A percentile compares a stretch with the other conserved stretches of the same genome.
Evolutionary conservation across 2,329 filamentous ascomycete species (phyloP).

Genomic region (Aspergillus sp.): DNA sequence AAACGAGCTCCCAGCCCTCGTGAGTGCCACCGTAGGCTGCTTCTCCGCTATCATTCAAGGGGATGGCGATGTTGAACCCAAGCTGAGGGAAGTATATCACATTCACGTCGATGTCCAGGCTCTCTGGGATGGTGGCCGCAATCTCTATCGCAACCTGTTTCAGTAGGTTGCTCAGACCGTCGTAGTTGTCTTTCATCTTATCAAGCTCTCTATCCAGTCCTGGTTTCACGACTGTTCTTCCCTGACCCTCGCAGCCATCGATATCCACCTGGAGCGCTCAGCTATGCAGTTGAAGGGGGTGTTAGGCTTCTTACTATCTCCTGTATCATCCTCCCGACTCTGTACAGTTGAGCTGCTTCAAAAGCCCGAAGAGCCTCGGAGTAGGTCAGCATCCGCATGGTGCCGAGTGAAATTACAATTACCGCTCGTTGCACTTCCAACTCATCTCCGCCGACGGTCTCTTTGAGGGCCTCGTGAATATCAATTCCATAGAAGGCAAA

Average conservation of each 20-base stretch:
- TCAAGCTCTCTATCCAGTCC: slow-evolving; percentile 76
- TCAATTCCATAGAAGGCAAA: slow-evolving; percentile 72
- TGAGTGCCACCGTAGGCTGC: slow-evolving; percentile 64
- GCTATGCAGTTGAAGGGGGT: neutral
- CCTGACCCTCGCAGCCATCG: slow-evolving; percentile 67
- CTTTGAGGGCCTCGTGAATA: slow-evolving; percentile 63
- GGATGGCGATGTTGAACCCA: slow-evolving; percentile 80
- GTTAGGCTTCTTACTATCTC: slow-evolving; percentile 51
- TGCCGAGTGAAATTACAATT: slow-evolving; percentile 6
- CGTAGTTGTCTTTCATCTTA: slow-evolving; percentile 71
- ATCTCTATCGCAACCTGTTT: slow-evolving; percentile 66
- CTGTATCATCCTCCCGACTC: slow-evolving; percentile 69
- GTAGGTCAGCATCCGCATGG: neutral
- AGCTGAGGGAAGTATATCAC: slow-evolving; percentile 91
- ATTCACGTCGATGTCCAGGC: slow-evolving; percentile 57
- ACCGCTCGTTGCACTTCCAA: slow-evolving; percentile 58
- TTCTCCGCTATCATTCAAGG: slow-evolving; percentile 59
- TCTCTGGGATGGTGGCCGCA: slow-evolving; percentile 60
- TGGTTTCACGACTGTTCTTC: slow-evolving; percentile 68
- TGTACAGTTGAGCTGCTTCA: slow-evolving; percentile 58
- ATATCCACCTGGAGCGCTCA: slow-evolving; percentile 65
- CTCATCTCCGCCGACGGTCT: slow-evolving; percentile 54
- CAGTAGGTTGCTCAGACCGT: slow-evolving; percentile 73
- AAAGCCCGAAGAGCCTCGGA: slow-evolving; percentile 59
- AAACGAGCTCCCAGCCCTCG: slow-evolving; percentile 74